These are phyloP conservation scores for Melanopsichium pennsylvanicum DNA, from an alignment of 1,284 basidiomycete genomes.

Conservation along the genomic window DNA sequence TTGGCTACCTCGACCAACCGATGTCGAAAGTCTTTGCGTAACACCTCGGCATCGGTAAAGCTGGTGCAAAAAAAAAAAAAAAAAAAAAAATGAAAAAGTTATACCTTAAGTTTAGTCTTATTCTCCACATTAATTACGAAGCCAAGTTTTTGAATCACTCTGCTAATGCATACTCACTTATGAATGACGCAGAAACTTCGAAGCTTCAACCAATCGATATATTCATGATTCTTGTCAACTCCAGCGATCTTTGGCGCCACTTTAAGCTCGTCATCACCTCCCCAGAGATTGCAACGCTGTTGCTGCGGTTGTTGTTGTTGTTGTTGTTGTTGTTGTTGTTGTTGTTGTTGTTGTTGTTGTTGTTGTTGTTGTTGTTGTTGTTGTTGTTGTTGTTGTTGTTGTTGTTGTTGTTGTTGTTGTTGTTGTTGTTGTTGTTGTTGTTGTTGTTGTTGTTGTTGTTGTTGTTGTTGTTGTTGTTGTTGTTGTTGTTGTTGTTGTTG, in stretches of 20 bases:
- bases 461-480: not conserved
- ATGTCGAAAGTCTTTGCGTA: slow-evolving; percentile 74
- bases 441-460: not conserved
- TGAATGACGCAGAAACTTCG: slow-evolving; percentile 78
- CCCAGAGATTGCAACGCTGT: slow-evolving; percentile 68
- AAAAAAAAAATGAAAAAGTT: too few relatives aligned
- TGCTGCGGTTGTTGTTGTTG: slow-evolving; percentile 1
- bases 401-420: not conserved
- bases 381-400: not conserved
- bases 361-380: not conserved
- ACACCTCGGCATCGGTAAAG: slow-evolving; percentile 69
- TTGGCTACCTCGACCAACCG: slow-evolving; percentile 71
- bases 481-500: slow-evolving; percentile 1
- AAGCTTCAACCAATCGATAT: slow-evolving; percentile 85
- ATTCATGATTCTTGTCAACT: slow-evolving; percentile 81
- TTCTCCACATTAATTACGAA: too few relatives aligned
- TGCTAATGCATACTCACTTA: slow-evolving; percentile 72
- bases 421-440: not conserved
- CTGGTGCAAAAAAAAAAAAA: too few relatives aligned
- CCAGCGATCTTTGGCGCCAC: slow-evolving; percentile 70
- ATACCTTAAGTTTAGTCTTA: too few relatives aligned
- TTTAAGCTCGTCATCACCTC: slow-evolving; percentile 74
- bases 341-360: not conserved
- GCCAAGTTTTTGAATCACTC: too few relatives aligned
- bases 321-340: not conserved